Base-by-base conservation (phyloP, 2,329 filamentous ascomycete genomes). In the Aspergillus sp. region DNA sequence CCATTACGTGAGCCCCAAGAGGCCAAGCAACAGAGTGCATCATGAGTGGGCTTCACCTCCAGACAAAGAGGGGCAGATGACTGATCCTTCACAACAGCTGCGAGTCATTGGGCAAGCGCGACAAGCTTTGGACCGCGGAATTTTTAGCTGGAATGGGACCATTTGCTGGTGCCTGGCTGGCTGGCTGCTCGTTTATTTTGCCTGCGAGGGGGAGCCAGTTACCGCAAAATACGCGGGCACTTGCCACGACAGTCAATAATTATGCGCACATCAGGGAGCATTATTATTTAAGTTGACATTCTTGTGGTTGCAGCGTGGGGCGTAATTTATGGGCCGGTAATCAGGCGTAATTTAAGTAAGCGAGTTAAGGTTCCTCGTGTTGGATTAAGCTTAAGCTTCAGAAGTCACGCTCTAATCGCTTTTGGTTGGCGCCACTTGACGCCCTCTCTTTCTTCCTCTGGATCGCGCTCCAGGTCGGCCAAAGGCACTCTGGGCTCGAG, bases 381-480 rank as follows among this genome's bases (percentile, higher is more conserved):
- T 68, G 71, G 72, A 74, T 76, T 76, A 75, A 75, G 73, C 73
- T 76, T 76, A 75, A 75, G 72, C 71, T 75, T 71, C 70, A 64
- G 61, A 63, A 67, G 70, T 54, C 40, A 40, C 65, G 66, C 70
- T 69, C 71, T 71, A 74, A 69, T 66, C 65, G 64, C 52, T 62
- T 66, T 68, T 60, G 55, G 57, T 60, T 11, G 24, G 40, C 59
- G 60, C 61, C 56, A 61, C 62, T 24, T 6, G 35, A 21, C 27
- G 45, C 27, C 19, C 45, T 47, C 19, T 33, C 45, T 48, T 35
- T 31, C 44, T 31, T 23, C 47, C 41, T 21, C 21, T 12, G 21
- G 24, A 23, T 46, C 23, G 24, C 23, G 21, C 19, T n/a, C 43
- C 12, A n/a, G 43, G 15, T 7, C 6, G 15, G 35, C 35, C 35